Base-by-base conservation (phyloP, 78 protist genomes). In the Kipferlia bialata region DNA sequence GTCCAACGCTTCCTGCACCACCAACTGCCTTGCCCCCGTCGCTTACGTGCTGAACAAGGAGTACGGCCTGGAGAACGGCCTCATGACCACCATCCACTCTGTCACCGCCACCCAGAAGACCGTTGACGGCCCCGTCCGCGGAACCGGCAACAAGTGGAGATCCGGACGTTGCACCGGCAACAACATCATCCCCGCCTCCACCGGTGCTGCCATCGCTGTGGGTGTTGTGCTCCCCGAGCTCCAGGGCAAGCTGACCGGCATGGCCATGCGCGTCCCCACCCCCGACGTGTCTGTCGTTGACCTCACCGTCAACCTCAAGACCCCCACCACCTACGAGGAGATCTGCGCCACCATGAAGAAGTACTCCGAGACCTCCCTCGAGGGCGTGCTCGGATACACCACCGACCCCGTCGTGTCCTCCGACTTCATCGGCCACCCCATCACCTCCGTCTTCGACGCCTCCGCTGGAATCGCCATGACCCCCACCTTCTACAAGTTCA, bases 121-220 rank as follows among this genome's bases (percentile, higher is more conserved):
- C 59, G 97, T 91, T 48, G 99, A 96, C 69, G 95, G 91, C 39
- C 94, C 97, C 37, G n/a, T n/a, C n/a, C n/a, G n/a, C n/a, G n/a
- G n/a, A n/a, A 76, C 91, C 18, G 71, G 64, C 67, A 78, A 59
- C 29, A 75, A 88, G 87, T 93, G 96, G 98, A 84, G 99, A 45
- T 86, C 81, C 29, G 99, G 99, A 28, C 91, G 99, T 24, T 81
- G 84, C 3, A 96, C 89, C 3, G 66, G 66, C 16, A 33, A 63
- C 73, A 96, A 93, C 93, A 94, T 96, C 81, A 96, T 96, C 81
- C 99, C 99, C 38, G 69, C 96, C 45, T 55, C 94, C 57, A 96
- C 99, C 32, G 99, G 99, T 32, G 99, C 99, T 2, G 98, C 99
- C 60, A 86, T 80, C 75, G 99, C 99, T 22, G 98, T 96, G 22